A percentile compares a stretch with the other conserved stretches of the same genome.
phyloP scores from a whole-genome alignment of 768 basidiomycete species.

The Mrakia frigida region DNA sequence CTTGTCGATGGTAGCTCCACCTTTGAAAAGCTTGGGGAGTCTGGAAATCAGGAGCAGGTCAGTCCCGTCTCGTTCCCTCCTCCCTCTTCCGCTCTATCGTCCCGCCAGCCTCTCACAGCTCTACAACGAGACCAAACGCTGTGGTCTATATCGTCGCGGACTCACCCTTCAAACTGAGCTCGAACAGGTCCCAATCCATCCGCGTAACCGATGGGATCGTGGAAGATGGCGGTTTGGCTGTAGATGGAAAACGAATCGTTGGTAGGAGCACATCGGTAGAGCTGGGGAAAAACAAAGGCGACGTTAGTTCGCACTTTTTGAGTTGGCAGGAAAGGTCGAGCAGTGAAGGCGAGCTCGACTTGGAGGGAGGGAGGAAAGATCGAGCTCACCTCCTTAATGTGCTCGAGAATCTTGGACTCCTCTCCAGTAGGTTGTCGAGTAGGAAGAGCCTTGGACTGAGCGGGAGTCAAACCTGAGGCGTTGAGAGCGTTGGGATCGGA shows the following conservation, averaged over 20 bases:
- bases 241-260: slow-evolving; percentile 28
- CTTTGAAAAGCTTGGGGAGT: slow-evolving; percentile 40
- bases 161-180: neutral
- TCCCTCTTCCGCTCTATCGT: neutral
- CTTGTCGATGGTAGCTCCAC: slow-evolving; percentile 35
- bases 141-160: neutral
- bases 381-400: slow-evolving; percentile 25
- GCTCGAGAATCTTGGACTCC: slow-evolving; percentile 12
- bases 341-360: neutral
- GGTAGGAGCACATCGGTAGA: slow-evolving; percentile 15
- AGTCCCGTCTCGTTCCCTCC: neutral
- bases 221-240: slow-evolving; percentile 37
- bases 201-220: slow-evolving; percentile 42
- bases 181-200: slow-evolving; percentile 33
- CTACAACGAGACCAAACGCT: neutral
- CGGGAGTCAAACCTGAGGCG: slow-evolving; percentile 6
- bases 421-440: slow-evolving; percentile 5
- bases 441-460: slow-evolving; percentile 21
- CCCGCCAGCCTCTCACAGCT: neutral
- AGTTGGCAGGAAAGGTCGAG: too few species aligned
- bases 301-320: too few species aligned
- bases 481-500: slow-evolving; percentile 21
- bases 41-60: neutral
- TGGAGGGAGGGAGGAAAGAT: neutral
- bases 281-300: neutral